Evolutionary conservation across 371 early-diverging fungal species (phyloP).

Genomic region (Rhizopus arrhizus): DNA sequence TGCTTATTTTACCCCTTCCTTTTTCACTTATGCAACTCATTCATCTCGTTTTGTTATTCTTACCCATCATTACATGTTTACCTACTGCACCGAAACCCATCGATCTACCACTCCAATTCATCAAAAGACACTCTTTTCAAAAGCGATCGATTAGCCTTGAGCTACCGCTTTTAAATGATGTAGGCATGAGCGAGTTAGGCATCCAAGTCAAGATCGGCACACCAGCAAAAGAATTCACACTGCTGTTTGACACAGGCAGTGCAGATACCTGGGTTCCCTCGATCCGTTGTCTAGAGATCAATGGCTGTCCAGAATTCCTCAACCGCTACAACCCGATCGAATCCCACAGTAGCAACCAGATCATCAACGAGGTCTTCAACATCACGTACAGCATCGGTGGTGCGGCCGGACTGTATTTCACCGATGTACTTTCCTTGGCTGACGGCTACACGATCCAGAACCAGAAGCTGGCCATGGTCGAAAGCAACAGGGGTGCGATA

Average conservation of each 20-base stretch:
- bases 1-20: background rate
- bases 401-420: slow-evolving; percentile 60
- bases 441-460: slow-evolving; percentile 40
- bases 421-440: slow-evolving; percentile 56
- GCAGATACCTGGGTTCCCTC: slow-evolving; percentile 54
- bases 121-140: background rate
- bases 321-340: slow-evolving; percentile 48
- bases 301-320: slow-evolving; percentile 35
- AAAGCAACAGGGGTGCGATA: slow-evolving; percentile 16
- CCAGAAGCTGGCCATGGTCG: slow-evolving; percentile 51
- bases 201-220: slow-evolving; percentile 62
- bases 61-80: background rate
- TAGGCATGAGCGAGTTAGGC: slow-evolving; percentile 33
- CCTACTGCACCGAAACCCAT: slow-evolving; percentile 1
- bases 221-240: slow-evolving; percentile 63
- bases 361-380: slow-evolving; percentile 50
- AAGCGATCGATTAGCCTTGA: slow-evolving; percentile 5
- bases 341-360: slow-evolving; percentile 50
- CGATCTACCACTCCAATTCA: slow-evolving; percentile 2
- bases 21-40: background rate
- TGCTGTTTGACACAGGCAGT: slow-evolving; percentile 68
- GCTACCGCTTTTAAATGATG: slow-evolving; percentile 32
- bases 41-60: background rate
- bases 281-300: slow-evolving; percentile 14
- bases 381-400: slow-evolving; percentile 67